Evolutionary conservation across 352 stramenopile genomes (phyloP).

Genomic region (Phytophthora agathidicida): DNA sequence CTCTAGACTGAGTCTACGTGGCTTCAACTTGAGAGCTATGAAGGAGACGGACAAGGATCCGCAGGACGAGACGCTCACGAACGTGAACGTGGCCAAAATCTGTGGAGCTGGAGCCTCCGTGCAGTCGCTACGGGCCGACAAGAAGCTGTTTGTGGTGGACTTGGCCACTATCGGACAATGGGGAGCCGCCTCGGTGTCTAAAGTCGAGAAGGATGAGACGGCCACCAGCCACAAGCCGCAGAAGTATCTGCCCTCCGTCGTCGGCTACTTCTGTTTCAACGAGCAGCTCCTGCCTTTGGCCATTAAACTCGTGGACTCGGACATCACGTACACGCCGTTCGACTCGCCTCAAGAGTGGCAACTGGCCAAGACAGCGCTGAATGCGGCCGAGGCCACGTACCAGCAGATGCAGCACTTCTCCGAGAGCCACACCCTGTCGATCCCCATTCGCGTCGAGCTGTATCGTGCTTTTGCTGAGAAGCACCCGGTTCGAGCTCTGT

Average conservation of each 20-base stretch:
- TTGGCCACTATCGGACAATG: conserved; percentile 40
- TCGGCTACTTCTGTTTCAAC: conserved; percentile 52
- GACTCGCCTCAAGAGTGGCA: conserved; percentile 47
- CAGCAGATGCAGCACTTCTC: conserved; percentile 63
- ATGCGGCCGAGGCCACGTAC: conserved; percentile 47
- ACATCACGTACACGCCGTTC: conserved; percentile 53
- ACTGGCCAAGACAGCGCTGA: conserved; percentile 56
- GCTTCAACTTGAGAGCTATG: conserved; percentile 44
- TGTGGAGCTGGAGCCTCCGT: conserved; percentile 33
- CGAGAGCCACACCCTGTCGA: conserved; percentile 53
- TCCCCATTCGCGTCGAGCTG: conserved; percentile 54
- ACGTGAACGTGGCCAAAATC: conserved; percentile 32
- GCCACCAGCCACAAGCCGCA: not conserved
- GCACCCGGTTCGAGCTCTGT: conserved; percentile 43
- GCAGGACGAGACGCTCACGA: conserved; percentile 31
- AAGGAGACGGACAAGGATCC: conserved; percentile 10
- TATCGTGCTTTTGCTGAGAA: conserved; percentile 36
- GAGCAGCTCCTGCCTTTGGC: conserved; percentile 47
- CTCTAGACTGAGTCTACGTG: conserved; percentile 49
- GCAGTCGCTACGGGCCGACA: conserved; percentile 15
- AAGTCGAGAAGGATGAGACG: conserved; percentile 23
- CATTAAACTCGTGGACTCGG: conserved; percentile 48
- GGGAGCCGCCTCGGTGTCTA: conserved; percentile 6
- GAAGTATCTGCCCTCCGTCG: conserved; percentile 51
- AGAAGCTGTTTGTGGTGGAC: conserved; percentile 47